These are phyloP conservation scores for Papiliotrema flavescens DNA, from an alignment of 1,284 basidiomycete species.

Conservation along the genomic window DNA sequence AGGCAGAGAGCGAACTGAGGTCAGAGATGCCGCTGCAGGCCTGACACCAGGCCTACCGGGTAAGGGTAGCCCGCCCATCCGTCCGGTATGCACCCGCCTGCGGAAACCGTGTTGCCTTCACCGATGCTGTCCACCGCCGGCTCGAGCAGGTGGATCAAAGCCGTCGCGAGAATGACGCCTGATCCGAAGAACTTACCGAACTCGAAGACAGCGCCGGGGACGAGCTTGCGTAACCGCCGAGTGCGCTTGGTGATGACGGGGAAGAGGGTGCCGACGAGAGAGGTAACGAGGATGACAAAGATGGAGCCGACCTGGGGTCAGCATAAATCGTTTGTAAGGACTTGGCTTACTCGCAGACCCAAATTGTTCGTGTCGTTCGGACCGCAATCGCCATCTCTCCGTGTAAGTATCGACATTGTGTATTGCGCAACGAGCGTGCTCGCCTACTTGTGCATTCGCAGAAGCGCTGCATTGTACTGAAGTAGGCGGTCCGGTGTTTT, in stretches of 20 bases:
- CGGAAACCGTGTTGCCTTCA: constrained; percentile 5
- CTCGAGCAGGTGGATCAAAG: constrained; percentile 51
- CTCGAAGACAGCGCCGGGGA: constrained; percentile 47
- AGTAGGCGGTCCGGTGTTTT: too few relatives aligned
- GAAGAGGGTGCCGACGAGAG: constrained; percentile 45
- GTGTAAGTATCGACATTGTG: too few relatives aligned
- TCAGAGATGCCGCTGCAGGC: background rate
- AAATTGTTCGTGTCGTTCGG: too few relatives aligned
- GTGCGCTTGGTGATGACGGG: constrained; percentile 46
- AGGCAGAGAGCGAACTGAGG: constrained; percentile 15
- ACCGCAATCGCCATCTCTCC: too few relatives aligned
- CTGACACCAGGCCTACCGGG: constrained; percentile 27
- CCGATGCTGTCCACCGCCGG: constrained; percentile 39
- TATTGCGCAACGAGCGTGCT: too few relatives aligned
- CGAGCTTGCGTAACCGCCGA: constrained; percentile 17
- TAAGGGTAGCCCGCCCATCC: constrained; percentile 26
- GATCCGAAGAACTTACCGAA: constrained; percentile 42
- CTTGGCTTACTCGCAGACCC: too few relatives aligned
- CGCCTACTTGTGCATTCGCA: too few relatives aligned
- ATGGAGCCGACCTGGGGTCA: constrained; percentile 38
- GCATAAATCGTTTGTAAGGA: too few relatives aligned
- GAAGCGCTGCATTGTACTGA: too few relatives aligned
- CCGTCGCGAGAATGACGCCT: constrained; percentile 52
- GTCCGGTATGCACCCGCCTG: constrained; percentile 17
- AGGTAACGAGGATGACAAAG: constrained; percentile 48